Evolutionary conservation across 805 yeast species (phyloP), one percentile per base, ranked within the genome.

Genomic region (Saccharomycopsis fibuligera): DNA sequence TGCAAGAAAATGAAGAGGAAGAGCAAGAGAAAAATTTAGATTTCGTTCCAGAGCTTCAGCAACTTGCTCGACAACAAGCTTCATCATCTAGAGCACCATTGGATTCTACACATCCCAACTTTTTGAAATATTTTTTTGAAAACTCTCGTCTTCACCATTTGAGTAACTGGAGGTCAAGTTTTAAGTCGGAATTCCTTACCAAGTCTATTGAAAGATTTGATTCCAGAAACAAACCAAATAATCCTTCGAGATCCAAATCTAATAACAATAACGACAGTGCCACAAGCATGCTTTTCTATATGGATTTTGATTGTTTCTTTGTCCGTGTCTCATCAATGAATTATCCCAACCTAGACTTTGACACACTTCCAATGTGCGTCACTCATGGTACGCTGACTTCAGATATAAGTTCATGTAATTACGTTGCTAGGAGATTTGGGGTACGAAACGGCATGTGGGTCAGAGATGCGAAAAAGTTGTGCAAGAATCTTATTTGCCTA

Each of bases 281-380:
- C 19, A 46, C 21, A 39, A 29, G 30, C 44, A 23, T 74, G 1
- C 75, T 90, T 8, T 61, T 90, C 47, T 97, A 91, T 62, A 73
- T 91, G 30, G 99, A 91, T 62, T 91, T 89, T 63, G 99, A 91
- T 62, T 88, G 96, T 55, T 91, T 93, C 59, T 91, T 91, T 65
- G 97, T 90, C 2, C 75, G 95, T 0, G 96, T 84, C 0, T 85
- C 96, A 0, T 75, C 86, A 2, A 65, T 80, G 47, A 69, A 66
- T 14, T 67, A 70, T 37, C 82, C 84, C 0, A 70, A 78, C 2
- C 60, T 82, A 16, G 77, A 76, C 50, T 52, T 64, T 57, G 31
- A 71, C 39, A 51, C 67, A 56, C 64, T 83, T 73, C 68, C 83
- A 60, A 64, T 91, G 65, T 68, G 96, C 69, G 69, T 80, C 1